Evolutionary conservation across 108 stramenopile species (phyloP).

Genomic region (Stephanodiscus triporus): DNA sequence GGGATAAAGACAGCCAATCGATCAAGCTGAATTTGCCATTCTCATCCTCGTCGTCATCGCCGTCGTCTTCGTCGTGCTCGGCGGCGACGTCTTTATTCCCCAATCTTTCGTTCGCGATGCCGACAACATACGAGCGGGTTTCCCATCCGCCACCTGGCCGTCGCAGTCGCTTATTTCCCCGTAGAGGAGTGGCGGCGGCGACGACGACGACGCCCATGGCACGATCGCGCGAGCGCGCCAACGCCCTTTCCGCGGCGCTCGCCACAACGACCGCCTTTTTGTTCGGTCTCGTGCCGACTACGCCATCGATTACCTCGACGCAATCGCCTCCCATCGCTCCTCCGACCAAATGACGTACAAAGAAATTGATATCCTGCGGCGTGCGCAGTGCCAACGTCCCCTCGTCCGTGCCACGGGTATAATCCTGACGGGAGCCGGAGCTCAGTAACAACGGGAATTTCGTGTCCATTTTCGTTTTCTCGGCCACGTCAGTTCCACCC

Average conservation of each 20-base stretch:
- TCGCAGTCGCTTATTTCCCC: slow-evolving; percentile 10
- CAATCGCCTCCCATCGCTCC: neutral
- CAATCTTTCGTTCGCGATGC: neutral
- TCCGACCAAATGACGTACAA: slow-evolving; percentile 36
- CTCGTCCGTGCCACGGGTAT: slow-evolving; percentile 51
- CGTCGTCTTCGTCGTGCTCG: slow-evolving; percentile 8
- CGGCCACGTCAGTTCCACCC: slow-evolving; percentile 7
- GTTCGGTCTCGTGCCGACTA: slow-evolving; percentile 20
- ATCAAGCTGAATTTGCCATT: slow-evolving; percentile 19
- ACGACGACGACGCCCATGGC: slow-evolving; percentile 20
- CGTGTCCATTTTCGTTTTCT: slow-evolving; percentile 1
- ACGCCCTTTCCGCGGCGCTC: slow-evolving; percentile 37
- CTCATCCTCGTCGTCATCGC: slow-evolving; percentile 10
- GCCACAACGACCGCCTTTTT: slow-evolving; percentile 7
- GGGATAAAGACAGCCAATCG: slow-evolving; percentile 46
- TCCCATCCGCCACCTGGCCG: neutral
- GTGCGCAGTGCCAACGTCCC: slow-evolving; percentile 62
- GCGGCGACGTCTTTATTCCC: slow-evolving; percentile 2
- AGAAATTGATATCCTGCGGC: slow-evolving; percentile 63
- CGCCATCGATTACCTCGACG: slow-evolving; percentile 17
- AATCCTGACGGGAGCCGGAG: slow-evolving; percentile 69
- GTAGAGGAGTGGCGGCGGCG: neutral
- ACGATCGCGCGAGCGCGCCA: slow-evolving; percentile 32
- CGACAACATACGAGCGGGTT: slow-evolving; percentile 4
- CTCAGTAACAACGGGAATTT: slow-evolving; percentile 57